phyloP scores from a whole-genome alignment of 768 basidiomycete species.

The Pleurotus eryngii region DNA sequence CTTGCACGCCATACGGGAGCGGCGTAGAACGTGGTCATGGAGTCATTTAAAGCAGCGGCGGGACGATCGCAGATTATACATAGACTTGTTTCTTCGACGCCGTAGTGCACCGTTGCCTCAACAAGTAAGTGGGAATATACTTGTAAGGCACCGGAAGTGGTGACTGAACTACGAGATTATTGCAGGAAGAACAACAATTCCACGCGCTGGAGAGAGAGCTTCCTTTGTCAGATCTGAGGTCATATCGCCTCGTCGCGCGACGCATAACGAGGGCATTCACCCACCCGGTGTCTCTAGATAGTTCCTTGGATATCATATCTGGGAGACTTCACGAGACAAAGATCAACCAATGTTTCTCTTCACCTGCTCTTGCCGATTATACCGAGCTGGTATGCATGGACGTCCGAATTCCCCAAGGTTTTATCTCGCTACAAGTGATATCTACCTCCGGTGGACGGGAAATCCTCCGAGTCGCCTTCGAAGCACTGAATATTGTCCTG shows the following conservation, averaged over 20 bases:
- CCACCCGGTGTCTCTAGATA: neutral
- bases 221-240: neutral
- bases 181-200: neutral
- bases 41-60: neutral
- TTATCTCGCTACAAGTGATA: neutral
- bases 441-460: neutral
- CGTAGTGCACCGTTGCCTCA: neutral
- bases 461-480: neutral
- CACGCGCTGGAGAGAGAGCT: neutral
- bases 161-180: neutral
- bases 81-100: neutral
- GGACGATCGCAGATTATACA: neutral
- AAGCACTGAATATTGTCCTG: neutral
- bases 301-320: neutral
- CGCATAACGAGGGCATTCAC: neutral
- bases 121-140: neutral
- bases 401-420: neutral
- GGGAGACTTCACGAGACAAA: neutral
- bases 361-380: no score
- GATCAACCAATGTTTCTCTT: neutral
- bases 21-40: neutral
- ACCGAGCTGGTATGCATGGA: neutral
- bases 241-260: neutral
- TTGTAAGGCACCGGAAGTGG: neutral
- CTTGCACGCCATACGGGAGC: neutral